Percentiles rank a stretch among this genome's conserved stretches.
Conservation (phyloP, 164 flowering plant species). For the Buxus sempervirens region DNA sequence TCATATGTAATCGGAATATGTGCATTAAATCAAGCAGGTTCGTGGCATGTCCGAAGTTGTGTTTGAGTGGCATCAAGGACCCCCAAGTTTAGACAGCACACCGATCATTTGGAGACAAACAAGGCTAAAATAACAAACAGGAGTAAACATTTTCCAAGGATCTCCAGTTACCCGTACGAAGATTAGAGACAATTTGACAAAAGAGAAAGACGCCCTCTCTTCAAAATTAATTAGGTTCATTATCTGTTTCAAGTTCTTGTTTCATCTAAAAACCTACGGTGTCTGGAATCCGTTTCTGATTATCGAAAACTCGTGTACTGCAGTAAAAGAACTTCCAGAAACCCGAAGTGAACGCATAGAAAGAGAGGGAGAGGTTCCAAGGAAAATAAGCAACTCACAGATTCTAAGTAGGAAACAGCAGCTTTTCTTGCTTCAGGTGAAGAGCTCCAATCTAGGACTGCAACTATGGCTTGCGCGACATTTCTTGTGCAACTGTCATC, state of each 20-base stretch:
- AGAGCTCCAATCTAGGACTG: conserved; percentile 76
- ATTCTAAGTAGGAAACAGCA: conserved; percentile 71
- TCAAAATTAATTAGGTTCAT: neutral
- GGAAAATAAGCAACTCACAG: conserved; percentile 34
- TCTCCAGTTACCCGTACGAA: no score
- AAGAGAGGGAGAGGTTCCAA: conserved; percentile 5
- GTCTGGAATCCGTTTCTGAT: no score
- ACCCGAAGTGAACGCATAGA: neutral
- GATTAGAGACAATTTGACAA: no score
- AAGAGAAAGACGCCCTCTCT: neutral
- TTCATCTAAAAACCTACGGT: no score
- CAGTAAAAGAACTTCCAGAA: neutral
- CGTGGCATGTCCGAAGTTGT: no score
- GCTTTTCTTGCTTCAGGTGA: conserved; percentile 67
- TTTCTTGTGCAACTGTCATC: conserved; percentile 34
- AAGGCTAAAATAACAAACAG: neutral
- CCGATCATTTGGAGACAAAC: neutral
- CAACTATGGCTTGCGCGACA: conserved; percentile 73
- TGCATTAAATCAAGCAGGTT: no score
- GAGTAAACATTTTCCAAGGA: no score
- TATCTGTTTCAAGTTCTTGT: neutral
- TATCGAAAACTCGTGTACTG: neutral
- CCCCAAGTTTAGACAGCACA: neutral
- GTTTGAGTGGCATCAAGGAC: no score
- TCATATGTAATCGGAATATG: no score